Percentiles rank a stretch among this genome's conserved stretches.
Conservation (phyloP, 768 basidiomycete species). For the Amanita rimosa region DNA sequence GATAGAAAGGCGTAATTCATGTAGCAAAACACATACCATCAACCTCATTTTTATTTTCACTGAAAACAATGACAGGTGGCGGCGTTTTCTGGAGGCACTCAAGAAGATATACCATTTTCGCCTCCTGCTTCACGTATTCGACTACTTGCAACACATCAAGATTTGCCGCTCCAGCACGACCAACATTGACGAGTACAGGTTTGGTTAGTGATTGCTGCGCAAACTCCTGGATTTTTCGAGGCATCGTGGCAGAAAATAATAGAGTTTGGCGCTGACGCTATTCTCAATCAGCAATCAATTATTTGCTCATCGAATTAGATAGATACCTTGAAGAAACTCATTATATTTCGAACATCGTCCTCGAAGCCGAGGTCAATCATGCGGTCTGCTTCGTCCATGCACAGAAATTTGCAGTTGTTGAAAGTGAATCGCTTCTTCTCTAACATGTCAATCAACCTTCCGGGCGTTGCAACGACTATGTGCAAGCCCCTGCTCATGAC, state of each 20-base stretch:
- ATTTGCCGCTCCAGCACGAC: slow-evolving; percentile 95
- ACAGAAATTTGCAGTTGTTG: slow-evolving; percentile 89
- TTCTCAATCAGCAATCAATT: not conserved
- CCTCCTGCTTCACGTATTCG: slow-evolving; percentile 99
- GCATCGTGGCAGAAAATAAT: slow-evolving; percentile 98
- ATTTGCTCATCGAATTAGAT: slow-evolving; percentile 10
- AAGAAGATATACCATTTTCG: slow-evolving; percentile 98
- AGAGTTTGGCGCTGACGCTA: slow-evolving; percentile 94
- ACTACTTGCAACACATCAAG: slow-evolving; percentile 94
- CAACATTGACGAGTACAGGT: slow-evolving; percentile 93
- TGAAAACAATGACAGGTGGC: slow-evolving; percentile 95
- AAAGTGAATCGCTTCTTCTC: slow-evolving; percentile 92
- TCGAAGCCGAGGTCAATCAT: slow-evolving; percentile 99
- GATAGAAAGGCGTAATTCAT: slow-evolving; percentile 1
- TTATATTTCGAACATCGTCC: slow-evolving; percentile 96
- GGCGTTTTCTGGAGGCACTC: slow-evolving; percentile 98
- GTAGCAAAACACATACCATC: slow-evolving; percentile 51
- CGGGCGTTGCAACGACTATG: slow-evolving; percentile 94
- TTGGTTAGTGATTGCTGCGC: slow-evolving; percentile 93
- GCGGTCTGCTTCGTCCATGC: slow-evolving; percentile 98
- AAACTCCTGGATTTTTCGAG: slow-evolving; percentile 97
- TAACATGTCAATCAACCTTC: slow-evolving; percentile 94
- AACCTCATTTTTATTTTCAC: slow-evolving; percentile 99
- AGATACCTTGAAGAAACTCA: slow-evolving; percentile 97
- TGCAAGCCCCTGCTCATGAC: slow-evolving; percentile 87